Conservation (phyloP, 2,329 filamentous ascomycete species). For the Neonectria ditissima region DNA sequence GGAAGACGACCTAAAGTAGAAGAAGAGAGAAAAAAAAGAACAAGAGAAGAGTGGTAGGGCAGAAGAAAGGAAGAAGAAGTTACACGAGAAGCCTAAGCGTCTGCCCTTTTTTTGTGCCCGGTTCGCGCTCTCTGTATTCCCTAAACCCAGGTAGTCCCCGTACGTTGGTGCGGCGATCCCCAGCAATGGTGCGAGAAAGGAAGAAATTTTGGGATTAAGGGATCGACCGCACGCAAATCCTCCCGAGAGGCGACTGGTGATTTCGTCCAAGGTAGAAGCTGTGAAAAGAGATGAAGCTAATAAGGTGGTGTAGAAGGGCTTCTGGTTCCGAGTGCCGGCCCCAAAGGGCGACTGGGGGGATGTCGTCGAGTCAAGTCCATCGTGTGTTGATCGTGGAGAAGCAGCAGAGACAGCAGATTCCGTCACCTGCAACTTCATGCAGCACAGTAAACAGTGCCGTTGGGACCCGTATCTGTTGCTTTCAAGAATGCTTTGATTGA, state of each 20-base stretch:
- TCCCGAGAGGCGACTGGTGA: conserved; percentile 16
- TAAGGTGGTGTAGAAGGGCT: conserved; percentile 8
- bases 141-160: conserved; percentile 3
- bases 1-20: conserved; percentile 20
- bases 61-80: conserved; percentile 34
- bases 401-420: conserved; percentile 14
- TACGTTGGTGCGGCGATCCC: conserved; percentile 17
- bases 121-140: conserved; percentile 19
- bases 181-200: background rate
- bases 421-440: conserved; percentile 12
- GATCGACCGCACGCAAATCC: conserved; percentile 30
- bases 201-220: conserved; percentile 23
- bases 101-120: conserved; percentile 34
- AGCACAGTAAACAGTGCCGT: conserved; percentile 10
- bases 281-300: conserved; percentile 23
- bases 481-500: conserved; percentile 26
- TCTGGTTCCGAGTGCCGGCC: conserved; percentile 11
- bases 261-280: conserved; percentile 8
- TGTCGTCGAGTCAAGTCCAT: conserved; percentile 13
- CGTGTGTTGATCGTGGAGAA: background rate
- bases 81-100: conserved; percentile 43
- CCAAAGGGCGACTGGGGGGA: conserved; percentile 17
- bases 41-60: conserved; percentile 30
- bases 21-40: conserved; percentile 29
- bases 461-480: conserved; percentile 9